Evolutionary conservation across 2,329 filamentous ascomycete genomes (phyloP).

Genomic region (Ceratocystis destructans): DNA sequence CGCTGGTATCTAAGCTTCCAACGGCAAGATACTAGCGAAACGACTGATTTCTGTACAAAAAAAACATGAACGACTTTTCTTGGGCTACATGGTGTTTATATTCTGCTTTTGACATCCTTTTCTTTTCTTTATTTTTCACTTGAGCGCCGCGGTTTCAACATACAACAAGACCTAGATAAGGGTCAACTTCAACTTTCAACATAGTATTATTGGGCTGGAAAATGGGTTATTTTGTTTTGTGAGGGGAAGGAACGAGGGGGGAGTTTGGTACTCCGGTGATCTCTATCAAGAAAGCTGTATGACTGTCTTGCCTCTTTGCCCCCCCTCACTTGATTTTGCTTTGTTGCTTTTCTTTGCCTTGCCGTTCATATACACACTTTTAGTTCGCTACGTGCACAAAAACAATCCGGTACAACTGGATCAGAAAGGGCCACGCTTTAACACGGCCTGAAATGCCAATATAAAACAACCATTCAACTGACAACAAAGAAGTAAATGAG

Average conservation of each 20-base stretch:
- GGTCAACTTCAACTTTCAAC: constrained; percentile 12
- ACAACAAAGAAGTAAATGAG: constrained; percentile 6
- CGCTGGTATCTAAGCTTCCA: constrained; percentile 38
- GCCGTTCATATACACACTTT: neutral
- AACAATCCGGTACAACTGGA: constrained; percentile 15
- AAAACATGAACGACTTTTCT: neutral
- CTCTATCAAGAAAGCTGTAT: neutral
- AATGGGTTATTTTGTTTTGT: neutral
- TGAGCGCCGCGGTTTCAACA: constrained; percentile 14
- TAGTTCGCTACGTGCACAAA: constrained; percentile 8
- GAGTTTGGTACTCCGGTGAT: neutral
- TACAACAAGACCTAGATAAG: constrained; percentile 14
- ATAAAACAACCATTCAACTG: constrained; percentile 19
- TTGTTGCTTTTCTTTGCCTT: constrained; percentile 8
- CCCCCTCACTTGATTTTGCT: constrained; percentile 5
- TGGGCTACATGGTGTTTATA: neutral
- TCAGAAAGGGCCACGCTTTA: constrained; percentile 19
- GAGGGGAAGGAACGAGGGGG: neutral
- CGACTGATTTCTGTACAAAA: neutral
- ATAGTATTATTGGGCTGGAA: constrained; percentile 5
- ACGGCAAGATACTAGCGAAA: neutral
- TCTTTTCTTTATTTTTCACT: neutral
- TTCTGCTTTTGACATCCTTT: neutral
- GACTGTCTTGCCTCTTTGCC: neutral
- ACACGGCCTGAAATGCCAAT: constrained; percentile 18